Percentiles rank a stretch among this genome's conserved stretches.
These are phyloP conservation scores for Fusarium avenaceum DNA, from an alignment of 2,329 filamentous ascomycete species.

Conservation along the genomic window DNA sequence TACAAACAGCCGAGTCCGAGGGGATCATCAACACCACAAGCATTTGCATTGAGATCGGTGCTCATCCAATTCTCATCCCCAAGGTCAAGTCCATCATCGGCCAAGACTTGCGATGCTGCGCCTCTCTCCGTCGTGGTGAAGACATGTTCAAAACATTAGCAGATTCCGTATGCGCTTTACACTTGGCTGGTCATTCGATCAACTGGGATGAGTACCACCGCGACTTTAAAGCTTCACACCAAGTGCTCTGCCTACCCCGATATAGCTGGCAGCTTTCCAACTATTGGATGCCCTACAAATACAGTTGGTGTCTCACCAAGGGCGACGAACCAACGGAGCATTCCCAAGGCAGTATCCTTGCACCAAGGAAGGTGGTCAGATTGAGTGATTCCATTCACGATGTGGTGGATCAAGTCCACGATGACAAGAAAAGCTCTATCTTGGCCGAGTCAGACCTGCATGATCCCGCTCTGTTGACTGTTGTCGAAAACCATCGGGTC, in stretches of 20 bases:
- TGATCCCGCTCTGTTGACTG: not conserved
- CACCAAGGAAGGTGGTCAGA: not conserved
- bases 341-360: not conserved
- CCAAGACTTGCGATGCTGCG: not conserved
- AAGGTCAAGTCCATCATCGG: not conserved
- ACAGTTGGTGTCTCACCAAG: not conserved
- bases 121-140: not conserved
- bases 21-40: not conserved
- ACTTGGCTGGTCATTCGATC: not conserved
- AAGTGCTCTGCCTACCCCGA: not conserved
- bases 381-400: constrained; percentile 2
- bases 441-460: not conserved
- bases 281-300: constrained; percentile 5
- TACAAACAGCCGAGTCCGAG: not conserved
- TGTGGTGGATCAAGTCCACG: not conserved
- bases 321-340: not conserved
- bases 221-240: not conserved
- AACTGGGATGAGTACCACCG: not conserved
- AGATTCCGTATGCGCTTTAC: not conserved
- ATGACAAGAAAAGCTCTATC: not conserved
- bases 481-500: constrained; percentile 1
- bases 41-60: not conserved
- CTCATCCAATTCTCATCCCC: not conserved
- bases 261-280: constrained; percentile 3
- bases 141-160: not conserved